Evolutionary conservation across 139 green algal genomes (phyloP).

Genomic region (Haematococcus lacustris): DNA sequence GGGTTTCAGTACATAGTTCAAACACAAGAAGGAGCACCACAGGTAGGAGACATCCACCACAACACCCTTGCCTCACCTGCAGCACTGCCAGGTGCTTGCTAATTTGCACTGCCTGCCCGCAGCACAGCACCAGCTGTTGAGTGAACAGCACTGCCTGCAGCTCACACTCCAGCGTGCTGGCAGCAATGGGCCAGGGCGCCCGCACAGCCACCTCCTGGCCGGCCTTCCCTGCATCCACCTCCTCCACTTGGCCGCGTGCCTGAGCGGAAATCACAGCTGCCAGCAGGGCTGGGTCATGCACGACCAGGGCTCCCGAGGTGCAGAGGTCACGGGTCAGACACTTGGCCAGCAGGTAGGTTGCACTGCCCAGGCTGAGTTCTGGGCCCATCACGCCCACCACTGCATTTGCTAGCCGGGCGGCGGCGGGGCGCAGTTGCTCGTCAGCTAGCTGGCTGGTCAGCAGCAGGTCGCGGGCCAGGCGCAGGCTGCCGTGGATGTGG

Average conservation of each 20-base stretch:
- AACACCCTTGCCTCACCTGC: slow-evolving; percentile 18
- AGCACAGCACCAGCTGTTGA: slow-evolving; percentile 92
- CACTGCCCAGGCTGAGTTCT: slow-evolving; percentile 65
- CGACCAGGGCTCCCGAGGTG: no score
- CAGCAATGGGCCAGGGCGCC: neutral
- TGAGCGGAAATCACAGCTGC: no score
- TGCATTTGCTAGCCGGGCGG: slow-evolving; percentile 83
- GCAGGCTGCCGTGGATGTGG: slow-evolving; percentile 53
- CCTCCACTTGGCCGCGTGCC: no score
- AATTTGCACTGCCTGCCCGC: slow-evolving; percentile 67
- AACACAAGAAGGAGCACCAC: no score
- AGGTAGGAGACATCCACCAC: no score
- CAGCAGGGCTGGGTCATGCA: no score
- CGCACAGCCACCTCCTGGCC: neutral
- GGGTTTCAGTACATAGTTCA: no score
- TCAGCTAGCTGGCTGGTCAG: slow-evolving; percentile 31
- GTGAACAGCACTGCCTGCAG: slow-evolving; percentile 74
- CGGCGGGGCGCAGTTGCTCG: slow-evolving; percentile 48
- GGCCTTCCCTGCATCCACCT: neutral
- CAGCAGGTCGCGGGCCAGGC: slow-evolving; percentile 54
- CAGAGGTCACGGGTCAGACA: slow-evolving; percentile 23
- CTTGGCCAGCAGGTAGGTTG: slow-evolving; percentile 56
- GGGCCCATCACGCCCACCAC: slow-evolving; percentile 81
- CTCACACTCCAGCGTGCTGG: slow-evolving; percentile 13
- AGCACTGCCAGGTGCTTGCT: slow-evolving; percentile 39